These are phyloP conservation scores for Penicillium pulvis DNA, from an alignment of 495 filamentous ascomycete species.

Conservation along the genomic window DNA sequence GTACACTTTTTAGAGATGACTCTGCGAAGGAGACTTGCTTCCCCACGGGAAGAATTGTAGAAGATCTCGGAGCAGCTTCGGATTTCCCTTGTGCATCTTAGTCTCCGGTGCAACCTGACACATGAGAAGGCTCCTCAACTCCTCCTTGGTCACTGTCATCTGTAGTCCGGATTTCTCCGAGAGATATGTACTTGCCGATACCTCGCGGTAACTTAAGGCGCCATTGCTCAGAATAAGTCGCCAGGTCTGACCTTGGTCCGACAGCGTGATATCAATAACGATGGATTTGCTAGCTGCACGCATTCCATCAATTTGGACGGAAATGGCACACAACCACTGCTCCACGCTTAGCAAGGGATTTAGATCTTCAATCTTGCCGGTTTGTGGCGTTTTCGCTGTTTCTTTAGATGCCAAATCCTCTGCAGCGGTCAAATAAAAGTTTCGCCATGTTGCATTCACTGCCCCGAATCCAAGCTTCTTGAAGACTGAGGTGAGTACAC, in stretches of 20 bases:
- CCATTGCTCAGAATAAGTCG: constrained; percentile 23
- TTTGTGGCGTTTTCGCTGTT: not conserved
- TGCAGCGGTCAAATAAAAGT: constrained; percentile 27
- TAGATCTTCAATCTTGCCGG: constrained; percentile 14
- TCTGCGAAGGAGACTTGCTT: not conserved
- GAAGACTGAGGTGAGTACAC: constrained; percentile 17
- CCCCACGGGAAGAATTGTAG: not conserved
- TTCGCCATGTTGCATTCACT: constrained; percentile 26
- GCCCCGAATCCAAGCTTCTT: constrained; percentile 27
- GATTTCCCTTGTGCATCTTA: not conserved
- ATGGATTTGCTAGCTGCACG: constrained; percentile 13
- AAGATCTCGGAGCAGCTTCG: not conserved
- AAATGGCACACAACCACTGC: not conserved
- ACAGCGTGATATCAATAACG: constrained; percentile 13
- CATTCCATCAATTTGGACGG: constrained; percentile 19
- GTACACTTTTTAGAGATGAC: not conserved
- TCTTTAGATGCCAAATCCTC: constrained; percentile 6
- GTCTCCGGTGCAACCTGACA: not conserved
- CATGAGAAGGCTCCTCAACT: not conserved
- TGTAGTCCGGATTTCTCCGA: not conserved
- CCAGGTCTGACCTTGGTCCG: constrained; percentile 13
- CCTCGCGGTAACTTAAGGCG: constrained; percentile 9
- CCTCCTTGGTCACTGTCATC: not conserved
- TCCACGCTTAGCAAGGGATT: not conserved
- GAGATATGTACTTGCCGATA: not conserved